These are phyloP conservation scores for Cercospora brassicicola DNA, from an alignment of 2,329 filamentous ascomycete species.

Conservation along the genomic window DNA sequence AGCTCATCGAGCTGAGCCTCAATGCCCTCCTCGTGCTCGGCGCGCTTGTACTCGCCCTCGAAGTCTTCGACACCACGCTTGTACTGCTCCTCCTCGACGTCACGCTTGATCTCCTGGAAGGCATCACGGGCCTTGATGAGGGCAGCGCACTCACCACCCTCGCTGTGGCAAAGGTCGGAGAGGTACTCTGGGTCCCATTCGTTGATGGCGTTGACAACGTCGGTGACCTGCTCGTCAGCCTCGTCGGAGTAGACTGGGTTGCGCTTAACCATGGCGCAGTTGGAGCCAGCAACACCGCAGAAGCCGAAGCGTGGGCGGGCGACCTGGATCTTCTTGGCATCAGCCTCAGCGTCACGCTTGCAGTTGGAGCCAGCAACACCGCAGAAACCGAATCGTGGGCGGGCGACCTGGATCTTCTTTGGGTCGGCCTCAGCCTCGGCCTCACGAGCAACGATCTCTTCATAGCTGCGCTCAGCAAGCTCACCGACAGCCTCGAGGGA, in stretches of 20 bases:
- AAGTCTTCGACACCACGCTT: slow-evolving; percentile 13
- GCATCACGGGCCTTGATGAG: slow-evolving; percentile 32
- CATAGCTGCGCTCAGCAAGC: slow-evolving; percentile 22
- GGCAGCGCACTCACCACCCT: slow-evolving; percentile 33
- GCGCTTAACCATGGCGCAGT: slow-evolving; percentile 42
- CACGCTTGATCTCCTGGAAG: slow-evolving; percentile 31
- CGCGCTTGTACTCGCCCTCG: slow-evolving; percentile 18
- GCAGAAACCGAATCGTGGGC: slow-evolving; percentile 34
- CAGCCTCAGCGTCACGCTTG: slow-evolving; percentile 28
- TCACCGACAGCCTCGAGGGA: slow-evolving; percentile 43
- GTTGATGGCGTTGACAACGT: slow-evolving; percentile 18
- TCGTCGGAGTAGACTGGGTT: slow-evolving; percentile 31
- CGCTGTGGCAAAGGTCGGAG: slow-evolving; percentile 19
- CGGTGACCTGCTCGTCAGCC: slow-evolving; percentile 40
- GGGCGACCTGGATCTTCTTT: slow-evolving; percentile 20
- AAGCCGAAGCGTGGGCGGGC: slow-evolving; percentile 30
- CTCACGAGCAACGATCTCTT: slow-evolving; percentile 25
- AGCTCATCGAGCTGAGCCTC: slow-evolving; percentile 13
- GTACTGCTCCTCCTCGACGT: slow-evolving; percentile 24
- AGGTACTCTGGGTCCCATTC: slow-evolving; percentile 27
- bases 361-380: slow-evolving; percentile 46
- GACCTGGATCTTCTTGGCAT: background rate
- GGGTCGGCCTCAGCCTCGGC: slow-evolving; percentile 30
- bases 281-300: slow-evolving; percentile 45
- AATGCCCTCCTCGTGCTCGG: slow-evolving; percentile 10